These are phyloP conservation scores for Pseudoturritis turrita DNA, from an alignment of 345 rosid species.

Conservation along the genomic window DNA sequence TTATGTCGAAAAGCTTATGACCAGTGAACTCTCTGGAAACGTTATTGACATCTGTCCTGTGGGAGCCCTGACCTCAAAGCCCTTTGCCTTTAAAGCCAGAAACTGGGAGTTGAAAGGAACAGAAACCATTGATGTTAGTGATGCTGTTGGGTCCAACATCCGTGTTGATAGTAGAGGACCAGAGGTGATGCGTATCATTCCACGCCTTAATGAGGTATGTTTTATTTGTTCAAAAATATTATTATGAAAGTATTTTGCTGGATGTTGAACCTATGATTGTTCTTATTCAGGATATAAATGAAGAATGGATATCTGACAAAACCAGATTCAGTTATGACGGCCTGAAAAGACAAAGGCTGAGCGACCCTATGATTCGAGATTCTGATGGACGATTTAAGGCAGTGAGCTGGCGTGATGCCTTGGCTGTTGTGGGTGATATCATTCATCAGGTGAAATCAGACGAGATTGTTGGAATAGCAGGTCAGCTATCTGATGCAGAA, in stretches of 20 bases:
- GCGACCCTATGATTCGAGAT: constrained; percentile 96
- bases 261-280: constrained; percentile 13
- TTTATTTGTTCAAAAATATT: not conserved
- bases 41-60: constrained; percentile 98
- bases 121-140: constrained; percentile 90
- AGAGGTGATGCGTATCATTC: constrained; percentile 89
- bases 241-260: not conserved
- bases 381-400: constrained; percentile 84
- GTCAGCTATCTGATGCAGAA: constrained; percentile 93
- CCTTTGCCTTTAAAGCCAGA: constrained; percentile 97
- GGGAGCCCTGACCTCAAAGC: constrained; percentile 96
- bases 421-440: constrained; percentile 85
- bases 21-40: constrained; percentile 98
- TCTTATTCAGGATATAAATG: constrained; percentile 82
- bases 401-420: constrained; percentile 96
- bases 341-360: constrained; percentile 95
- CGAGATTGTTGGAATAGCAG: constrained; percentile 88
- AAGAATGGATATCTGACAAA: constrained; percentile 99
- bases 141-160: constrained; percentile 96
- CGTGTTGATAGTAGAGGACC: constrained; percentile 98
- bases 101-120: constrained; percentile 99
- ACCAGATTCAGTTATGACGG: constrained; percentile 96
- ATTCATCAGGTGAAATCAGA: constrained; percentile 71
- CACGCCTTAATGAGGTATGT: constrained; percentile 88
- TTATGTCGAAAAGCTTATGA: constrained; percentile 97